A percentile compares a stretch with the other conserved stretches of the same genome.
Conservation (phyloP, 371 early-diverging fungal species). For the Lichtheimia ornata region DNA sequence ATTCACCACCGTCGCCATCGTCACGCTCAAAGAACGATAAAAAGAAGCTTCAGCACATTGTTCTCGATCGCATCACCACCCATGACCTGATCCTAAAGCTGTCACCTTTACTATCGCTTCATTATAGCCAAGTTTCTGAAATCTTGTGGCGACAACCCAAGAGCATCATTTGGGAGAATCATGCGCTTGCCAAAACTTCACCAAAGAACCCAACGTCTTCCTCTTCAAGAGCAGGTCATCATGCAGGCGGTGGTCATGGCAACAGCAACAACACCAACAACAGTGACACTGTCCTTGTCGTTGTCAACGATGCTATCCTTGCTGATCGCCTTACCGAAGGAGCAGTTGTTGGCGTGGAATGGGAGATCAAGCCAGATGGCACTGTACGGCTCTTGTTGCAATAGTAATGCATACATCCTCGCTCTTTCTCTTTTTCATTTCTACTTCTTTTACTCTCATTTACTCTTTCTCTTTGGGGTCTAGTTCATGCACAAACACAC, state of each 20-base stretch:
- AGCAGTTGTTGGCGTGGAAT: constrained; percentile 17
- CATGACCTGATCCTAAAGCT: constrained; percentile 18
- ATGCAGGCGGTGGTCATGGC: background rate
- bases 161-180: constrained; percentile 3
- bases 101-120: constrained; percentile 18
- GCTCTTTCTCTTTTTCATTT: background rate
- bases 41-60: constrained; percentile 15
- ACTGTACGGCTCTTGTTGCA: constrained; percentile 20
- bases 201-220: background rate
- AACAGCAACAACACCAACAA: background rate
- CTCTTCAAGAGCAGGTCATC: no score
- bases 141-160: constrained; percentile 24
- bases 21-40: constrained; percentile 6
- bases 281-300: constrained; percentile 8
- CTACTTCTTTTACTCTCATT: constrained; percentile 5
- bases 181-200: background rate
- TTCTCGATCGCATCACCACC: constrained; percentile 8
- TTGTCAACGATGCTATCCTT: constrained; percentile 18
- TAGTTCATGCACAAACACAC: no score
- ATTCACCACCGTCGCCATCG: constrained; percentile 17
- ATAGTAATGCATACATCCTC: constrained; percentile 1
- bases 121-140: constrained; percentile 22
- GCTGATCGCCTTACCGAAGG: constrained; percentile 10
- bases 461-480: constrained; percentile 5
- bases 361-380: constrained; percentile 26